Evolutionary conservation across 257 asterid genomes (phyloP), one percentile per base, ranked within the genome.

Genomic region (Solanum tarijense): DNA sequence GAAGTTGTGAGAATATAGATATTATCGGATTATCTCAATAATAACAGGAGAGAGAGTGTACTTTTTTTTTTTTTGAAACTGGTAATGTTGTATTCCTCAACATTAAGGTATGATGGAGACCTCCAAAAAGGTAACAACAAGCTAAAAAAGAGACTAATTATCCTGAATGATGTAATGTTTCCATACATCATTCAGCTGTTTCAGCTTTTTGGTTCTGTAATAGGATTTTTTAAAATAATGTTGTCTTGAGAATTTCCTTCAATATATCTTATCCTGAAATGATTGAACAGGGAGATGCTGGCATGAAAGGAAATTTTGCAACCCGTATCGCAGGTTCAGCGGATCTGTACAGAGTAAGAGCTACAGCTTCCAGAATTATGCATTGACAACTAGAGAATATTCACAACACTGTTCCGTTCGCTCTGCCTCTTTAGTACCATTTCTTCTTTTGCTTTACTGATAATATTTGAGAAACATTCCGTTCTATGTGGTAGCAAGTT

Each of bases 261-360:
- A 46, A 14, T 46, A 27, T 81, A 46, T 27, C 38, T 81, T 46
- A 81, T 81, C 39, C 66, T 43, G 39, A 66, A 71, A 69, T 65
- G 62, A 81, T 86, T 86, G 73, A 81, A 86, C 79, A 97, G 98
- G 99, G 99, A 20, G 99, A 96, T 86, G 75, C 48, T 87, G 98
- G 98, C 88, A 92, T 94, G 98, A 97, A 97, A 92, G 98, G 98
- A 87, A 91, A 92, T 82, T 92, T 97, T 88, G 99, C 99, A 79
- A 93, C 96, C 83, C 92, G 99, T 86, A 58, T 97, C 41, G 89
- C 98, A 86, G 99, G 98, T 87, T 96, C 99, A 83, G 98, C 99
- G 66, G 99, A 97, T 89, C 96, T 97, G 68, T 97, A 93, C 92
- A 93, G 76, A 81, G 99, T 96, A 92, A 93, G 95, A 87, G 12